Base-by-base conservation (phyloP, 768 basidiomycete species). In the Clitopilus passeckerianus region DNA sequence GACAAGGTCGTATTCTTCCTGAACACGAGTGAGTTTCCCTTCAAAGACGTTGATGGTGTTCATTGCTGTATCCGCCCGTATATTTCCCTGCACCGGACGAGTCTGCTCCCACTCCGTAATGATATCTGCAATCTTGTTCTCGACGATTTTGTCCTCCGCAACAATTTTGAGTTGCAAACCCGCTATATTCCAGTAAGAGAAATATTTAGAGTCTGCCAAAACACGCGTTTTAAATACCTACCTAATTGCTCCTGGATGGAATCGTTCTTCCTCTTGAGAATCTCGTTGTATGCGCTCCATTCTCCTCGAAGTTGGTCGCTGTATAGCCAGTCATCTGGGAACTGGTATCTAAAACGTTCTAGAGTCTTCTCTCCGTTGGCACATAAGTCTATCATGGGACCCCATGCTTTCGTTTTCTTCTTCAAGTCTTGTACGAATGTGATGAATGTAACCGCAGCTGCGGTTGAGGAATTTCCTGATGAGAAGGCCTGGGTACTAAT, bases 361-460 rank as follows among this genome's bases (percentile, higher is more conserved):
- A 99, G 82, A 2, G 95, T 95, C 83, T 96, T 95, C 79, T 99
- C 97, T 60, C 97, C 96, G 64, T 86, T 87, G 37, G 89, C 90
- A 69, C 95, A 98, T 43, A 95, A 85, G 59, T 94, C 94, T 71
- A 99, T 94, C 84, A 96, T 91, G 24, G 94, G 93, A 16, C 87
- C 89, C 97, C 97, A 98, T 85, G 89, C 81, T 76, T 92, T 91
- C 58, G 93, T 93, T 79, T 95, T 97, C 70, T 90, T 89, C 79
- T 98, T 98, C 66, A 98, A 83, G 80, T 98, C 97, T 74, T 99
- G 97, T 1, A 99, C 96, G 70, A 98, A 98, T 23, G 97, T 99
- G 74, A 99, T 99, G 74, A 99, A 97, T 1, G 93, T 91, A 64
- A 99, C 97, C 73, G 97, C 95, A 56, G 95, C 95, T 53, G 96